Conservation (phyloP, 371 early-diverging fungal species). For the Actinomortierella wolfii region DNA sequence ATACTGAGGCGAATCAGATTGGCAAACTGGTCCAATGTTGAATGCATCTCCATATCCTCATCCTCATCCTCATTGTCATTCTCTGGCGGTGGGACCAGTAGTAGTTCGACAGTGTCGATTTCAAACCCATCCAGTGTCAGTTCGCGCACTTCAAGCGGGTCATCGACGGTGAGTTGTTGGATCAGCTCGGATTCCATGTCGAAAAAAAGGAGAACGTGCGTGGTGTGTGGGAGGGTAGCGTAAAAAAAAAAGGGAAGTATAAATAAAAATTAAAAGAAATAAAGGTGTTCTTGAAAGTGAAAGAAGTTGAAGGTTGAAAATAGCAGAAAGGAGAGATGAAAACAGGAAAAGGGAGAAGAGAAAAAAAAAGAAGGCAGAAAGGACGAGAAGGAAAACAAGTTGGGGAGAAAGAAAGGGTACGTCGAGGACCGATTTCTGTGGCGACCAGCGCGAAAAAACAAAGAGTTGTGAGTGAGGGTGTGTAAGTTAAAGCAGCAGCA, state of each 20-base stretch:
- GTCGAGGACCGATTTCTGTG: not conserved
- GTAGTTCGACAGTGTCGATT: slow-evolving; percentile 37
- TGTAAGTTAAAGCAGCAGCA: not conserved
- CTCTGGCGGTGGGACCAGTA: slow-evolving; percentile 27
- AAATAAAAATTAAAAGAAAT: too few species aligned
- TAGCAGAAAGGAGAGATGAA: not conserved
- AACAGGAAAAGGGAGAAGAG: slow-evolving; percentile 4
- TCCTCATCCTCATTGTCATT: slow-evolving; percentile 18
- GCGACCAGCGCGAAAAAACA: not conserved
- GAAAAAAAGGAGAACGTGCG: too few species aligned
- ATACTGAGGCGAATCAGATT: slow-evolving; percentile 51
- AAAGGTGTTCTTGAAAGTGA: not conserved
- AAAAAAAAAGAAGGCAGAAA: not conserved
- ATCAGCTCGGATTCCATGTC: slow-evolving; percentile 37
- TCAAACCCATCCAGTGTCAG: slow-evolving; percentile 31
- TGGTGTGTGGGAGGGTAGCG: too few species aligned
- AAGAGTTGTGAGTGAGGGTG: not conserved
- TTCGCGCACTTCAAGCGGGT: slow-evolving; percentile 35
- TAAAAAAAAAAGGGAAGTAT: too few species aligned
- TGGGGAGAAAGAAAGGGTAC: not conserved
- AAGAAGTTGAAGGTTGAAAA: not conserved
- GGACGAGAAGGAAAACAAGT: not conserved
- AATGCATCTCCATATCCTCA: slow-evolving; percentile 31
- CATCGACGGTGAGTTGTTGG: slow-evolving; percentile 31
- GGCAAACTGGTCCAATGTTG: slow-evolving; percentile 48